Conservation (phyloP, 2,329 filamentous ascomycete species). For the Cladosporium sp. region DNA sequence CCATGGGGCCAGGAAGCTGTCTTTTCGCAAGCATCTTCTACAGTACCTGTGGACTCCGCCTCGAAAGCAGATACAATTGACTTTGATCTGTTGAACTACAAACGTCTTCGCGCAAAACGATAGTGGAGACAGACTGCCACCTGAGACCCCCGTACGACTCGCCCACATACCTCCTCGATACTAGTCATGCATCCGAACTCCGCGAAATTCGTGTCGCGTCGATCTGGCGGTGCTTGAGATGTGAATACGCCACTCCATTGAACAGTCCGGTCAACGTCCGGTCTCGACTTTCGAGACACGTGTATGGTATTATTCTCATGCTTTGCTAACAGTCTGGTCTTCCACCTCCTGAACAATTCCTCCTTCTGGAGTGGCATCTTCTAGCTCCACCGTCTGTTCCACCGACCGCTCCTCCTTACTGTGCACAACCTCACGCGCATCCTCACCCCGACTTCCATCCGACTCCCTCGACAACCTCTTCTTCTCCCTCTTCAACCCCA, state of each 20-base stretch:
- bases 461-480: neutral
- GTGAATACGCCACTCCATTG: neutral
- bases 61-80: neutral
- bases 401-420: neutral
- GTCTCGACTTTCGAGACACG: neutral
- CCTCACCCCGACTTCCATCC: neutral
- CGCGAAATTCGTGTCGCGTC: conserved; percentile 6
- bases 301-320: neutral
- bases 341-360: neutral
- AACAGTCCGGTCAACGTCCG: neutral
- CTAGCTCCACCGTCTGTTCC: neutral
- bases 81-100: neutral
- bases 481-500: neutral
- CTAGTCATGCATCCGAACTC: conserved; percentile 10
- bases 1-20: conserved; percentile 1
- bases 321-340: neutral
- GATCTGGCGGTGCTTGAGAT: neutral
- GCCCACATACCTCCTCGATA: neutral
- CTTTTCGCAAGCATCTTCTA: neutral
- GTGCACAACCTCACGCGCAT: neutral
- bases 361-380: neutral
- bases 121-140: conserved; percentile 6
- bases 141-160: conserved; percentile 6
- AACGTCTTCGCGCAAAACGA: neutral
- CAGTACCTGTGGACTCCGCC: neutral